Evolutionary conservation across 768 basidiomycete genomes (phyloP).

Genomic region (Boletus patriciae): DNA sequence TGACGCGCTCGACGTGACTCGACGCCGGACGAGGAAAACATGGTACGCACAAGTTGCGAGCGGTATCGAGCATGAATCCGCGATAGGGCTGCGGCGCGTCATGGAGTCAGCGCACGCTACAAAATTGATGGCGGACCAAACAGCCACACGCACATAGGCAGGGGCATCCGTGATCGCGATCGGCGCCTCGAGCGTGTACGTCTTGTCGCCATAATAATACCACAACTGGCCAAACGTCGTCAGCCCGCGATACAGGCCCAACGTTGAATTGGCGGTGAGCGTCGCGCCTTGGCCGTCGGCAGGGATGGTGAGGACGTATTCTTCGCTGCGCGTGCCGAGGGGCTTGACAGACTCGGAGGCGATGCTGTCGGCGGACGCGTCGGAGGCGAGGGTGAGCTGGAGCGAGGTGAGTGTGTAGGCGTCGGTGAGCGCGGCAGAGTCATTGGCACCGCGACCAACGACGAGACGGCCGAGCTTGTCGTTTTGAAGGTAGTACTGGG

Average conservation of each 20-base stretch:
- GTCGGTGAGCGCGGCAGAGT: slow-evolving; percentile 25
- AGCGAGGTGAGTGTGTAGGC: slow-evolving; percentile 32
- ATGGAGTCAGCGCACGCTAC: slow-evolving; percentile 1
- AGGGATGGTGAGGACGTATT: slow-evolving; percentile 44
- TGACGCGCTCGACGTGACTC: neutral
- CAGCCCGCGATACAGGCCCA: slow-evolving; percentile 54
- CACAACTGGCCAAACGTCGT: slow-evolving; percentile 58
- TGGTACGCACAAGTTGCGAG: slow-evolving; percentile 41
- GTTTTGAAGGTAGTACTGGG: slow-evolving; percentile 31
- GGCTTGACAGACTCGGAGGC: slow-evolving; percentile 36
- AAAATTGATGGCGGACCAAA: neutral
- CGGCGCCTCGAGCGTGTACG: slow-evolving; percentile 43
- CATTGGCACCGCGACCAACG: slow-evolving; percentile 39
- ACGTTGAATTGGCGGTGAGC: slow-evolving; percentile 44
- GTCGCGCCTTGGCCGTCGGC: slow-evolving; percentile 36
- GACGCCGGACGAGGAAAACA: neutral
- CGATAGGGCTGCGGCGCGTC: slow-evolving; percentile 33
- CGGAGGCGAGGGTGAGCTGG: slow-evolving; percentile 24
- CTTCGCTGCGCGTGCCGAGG: slow-evolving; percentile 42
- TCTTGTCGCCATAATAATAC: slow-evolving; percentile 37
- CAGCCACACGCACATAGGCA: slow-evolving; percentile 38
- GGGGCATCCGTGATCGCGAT: slow-evolving; percentile 46
- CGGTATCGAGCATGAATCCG: slow-evolving; percentile 46
- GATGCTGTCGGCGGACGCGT: slow-evolving; percentile 29
- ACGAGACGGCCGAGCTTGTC: slow-evolving; percentile 43